These are phyloP conservation scores for Ceratorhiza oryzae-sativae DNA, from an alignment of 1,284 basidiomycete species.

Conservation along the genomic window DNA sequence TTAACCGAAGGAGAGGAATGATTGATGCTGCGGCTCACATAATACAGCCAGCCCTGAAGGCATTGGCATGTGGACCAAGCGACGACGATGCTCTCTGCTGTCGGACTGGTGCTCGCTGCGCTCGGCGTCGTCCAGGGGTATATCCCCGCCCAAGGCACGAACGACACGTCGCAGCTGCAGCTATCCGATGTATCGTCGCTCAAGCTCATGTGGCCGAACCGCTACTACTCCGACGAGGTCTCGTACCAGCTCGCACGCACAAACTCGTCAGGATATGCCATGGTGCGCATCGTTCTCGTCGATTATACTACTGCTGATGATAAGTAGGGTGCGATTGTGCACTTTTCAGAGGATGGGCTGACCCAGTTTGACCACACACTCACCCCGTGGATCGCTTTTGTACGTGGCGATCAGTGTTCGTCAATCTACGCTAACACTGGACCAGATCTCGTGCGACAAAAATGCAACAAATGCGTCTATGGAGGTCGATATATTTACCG, in stretches of 20 bases:
- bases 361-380: constrained; percentile 52
- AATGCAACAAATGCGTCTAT: constrained; percentile 70
- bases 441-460: constrained; percentile 70
- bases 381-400: constrained; percentile 87
- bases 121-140: constrained; percentile 54
- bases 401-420: background rate
- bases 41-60: constrained; percentile 20
- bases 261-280: constrained; percentile 58
- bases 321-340: constrained; percentile 73
- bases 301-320: background rate
- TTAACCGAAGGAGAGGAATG: background rate
- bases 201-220: constrained; percentile 64
- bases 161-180: constrained; percentile 60
- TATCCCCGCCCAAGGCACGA: constrained; percentile 75
- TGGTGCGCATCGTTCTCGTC: background rate
- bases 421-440: background rate
- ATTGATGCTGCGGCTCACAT: constrained; percentile 4
- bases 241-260: constrained; percentile 65
- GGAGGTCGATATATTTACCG: constrained; percentile 76
- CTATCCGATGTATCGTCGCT: constrained; percentile 65
- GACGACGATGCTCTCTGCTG: constrained; percentile 31
- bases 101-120: constrained; percentile 30
- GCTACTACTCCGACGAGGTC: constrained; percentile 61
- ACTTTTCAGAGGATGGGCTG: constrained; percentile 71
- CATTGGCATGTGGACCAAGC: background rate